These are phyloP conservation scores for Cyberlindnera misumaiensis DNA, from an alignment of 805 yeast species.

Conservation along the genomic window DNA sequence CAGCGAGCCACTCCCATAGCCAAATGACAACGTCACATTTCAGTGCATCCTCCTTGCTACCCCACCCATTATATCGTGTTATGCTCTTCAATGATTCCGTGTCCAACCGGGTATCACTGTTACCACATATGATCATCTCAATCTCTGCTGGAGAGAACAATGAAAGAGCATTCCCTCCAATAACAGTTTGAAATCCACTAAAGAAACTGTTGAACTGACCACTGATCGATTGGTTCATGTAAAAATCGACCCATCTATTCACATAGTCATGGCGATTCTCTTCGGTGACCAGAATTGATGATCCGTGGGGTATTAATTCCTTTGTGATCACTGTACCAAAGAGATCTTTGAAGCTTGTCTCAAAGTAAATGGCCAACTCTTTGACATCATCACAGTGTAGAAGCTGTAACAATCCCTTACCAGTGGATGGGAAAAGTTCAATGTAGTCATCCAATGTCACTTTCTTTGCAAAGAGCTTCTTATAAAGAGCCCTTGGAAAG, in stretches of 20 bases:
- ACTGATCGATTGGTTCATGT: conserved; percentile 47
- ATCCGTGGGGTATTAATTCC: conserved; percentile 58
- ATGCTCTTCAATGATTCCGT: conserved; percentile 59
- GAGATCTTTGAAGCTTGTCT: conserved; percentile 43
- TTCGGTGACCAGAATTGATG: conserved; percentile 44
- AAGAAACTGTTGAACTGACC: conserved; percentile 52
- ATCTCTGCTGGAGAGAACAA: conserved; percentile 79
- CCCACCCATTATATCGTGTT: conserved; percentile 69
- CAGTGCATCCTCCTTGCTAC: conserved; percentile 25
- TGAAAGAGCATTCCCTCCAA: conserved; percentile 75
- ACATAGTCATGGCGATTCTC: conserved; percentile 57
- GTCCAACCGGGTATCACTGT: conserved; percentile 59
- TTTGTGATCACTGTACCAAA: conserved; percentile 37
- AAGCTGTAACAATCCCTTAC: conserved; percentile 40
- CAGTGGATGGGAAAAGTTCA: conserved; percentile 65
- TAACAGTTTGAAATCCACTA: conserved; percentile 67
- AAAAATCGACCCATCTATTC: conserved; percentile 52
- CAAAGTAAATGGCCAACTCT: conserved; percentile 56
- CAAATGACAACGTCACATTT: conserved; percentile 46
- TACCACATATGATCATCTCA: conserved; percentile 72
- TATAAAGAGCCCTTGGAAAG: conserved; percentile 73
- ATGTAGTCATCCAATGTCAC: conserved; percentile 56
- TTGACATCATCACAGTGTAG: conserved; percentile 40
- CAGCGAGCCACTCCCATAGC: conserved; percentile 82
- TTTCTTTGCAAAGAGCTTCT: conserved; percentile 54